These are phyloP conservation scores for Silene noctiflora DNA, from an alignment of 179 eudicot species.

Conservation along the genomic window DNA sequence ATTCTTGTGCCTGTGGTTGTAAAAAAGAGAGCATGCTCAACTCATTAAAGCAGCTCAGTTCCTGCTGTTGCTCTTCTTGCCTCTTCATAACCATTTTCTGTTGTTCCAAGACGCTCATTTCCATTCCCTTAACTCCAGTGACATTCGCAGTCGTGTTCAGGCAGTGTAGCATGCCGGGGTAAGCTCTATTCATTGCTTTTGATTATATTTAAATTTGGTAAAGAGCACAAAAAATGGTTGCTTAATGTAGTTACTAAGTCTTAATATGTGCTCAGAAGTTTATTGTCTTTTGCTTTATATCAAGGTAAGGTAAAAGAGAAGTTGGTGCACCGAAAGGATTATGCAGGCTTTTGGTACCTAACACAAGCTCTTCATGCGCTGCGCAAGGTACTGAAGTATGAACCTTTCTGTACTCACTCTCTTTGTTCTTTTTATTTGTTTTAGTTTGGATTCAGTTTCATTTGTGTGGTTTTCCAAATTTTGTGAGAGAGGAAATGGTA, in stretches of 20 bases:
- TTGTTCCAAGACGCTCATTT: constrained; percentile 58
- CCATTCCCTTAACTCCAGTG: constrained; percentile 33
- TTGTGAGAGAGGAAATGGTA: constrained; percentile 25
- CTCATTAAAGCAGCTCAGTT: constrained; percentile 32
- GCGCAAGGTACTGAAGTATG: constrained; percentile 35
- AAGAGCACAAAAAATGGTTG: constrained; percentile 14
- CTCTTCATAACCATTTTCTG: constrained; percentile 49
- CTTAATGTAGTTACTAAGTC: constrained; percentile 26
- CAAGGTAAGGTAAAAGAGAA: constrained; percentile 32
- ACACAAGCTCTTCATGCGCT: constrained; percentile 39
- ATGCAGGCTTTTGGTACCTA: constrained; percentile 39
- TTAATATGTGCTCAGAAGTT: constrained; percentile 23
- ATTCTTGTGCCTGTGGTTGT: constrained; percentile 31
- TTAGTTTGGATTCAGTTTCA: constrained; percentile 25
- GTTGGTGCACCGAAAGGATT: constrained; percentile 29
- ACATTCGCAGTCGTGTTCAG: constrained; percentile 29
- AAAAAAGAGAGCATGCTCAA: constrained; percentile 29
- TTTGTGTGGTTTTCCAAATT: constrained; percentile 26
- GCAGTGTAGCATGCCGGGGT: constrained; percentile 49
- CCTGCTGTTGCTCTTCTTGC: constrained; percentile 56
- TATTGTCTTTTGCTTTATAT: constrained; percentile 31
- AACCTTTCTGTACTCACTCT: constrained; percentile 23
- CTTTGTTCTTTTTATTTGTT: constrained; percentile 10
- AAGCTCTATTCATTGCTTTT: constrained; percentile 38
- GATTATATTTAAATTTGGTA: constrained; percentile 5